Conservation (phyloP, 2,329 filamentous ascomycete genomes). For the Coleophoma eucalyptorum region DNA sequence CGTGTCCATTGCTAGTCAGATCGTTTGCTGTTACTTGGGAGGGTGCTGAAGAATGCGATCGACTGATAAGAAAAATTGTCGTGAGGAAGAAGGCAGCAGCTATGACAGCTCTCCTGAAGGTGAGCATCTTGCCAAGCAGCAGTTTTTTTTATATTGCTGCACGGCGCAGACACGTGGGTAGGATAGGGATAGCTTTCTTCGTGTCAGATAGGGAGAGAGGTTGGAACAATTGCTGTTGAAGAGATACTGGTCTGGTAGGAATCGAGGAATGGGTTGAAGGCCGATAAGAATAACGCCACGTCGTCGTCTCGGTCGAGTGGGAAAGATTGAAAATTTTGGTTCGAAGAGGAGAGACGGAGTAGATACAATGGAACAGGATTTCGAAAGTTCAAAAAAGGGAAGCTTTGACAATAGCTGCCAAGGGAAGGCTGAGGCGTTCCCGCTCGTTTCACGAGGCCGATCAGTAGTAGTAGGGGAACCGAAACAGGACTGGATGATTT, state of each 20-base stretch:
- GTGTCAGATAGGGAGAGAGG: too few relatives aligned
- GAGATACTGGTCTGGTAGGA: background rate
- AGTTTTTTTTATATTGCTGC: background rate
- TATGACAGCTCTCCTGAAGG: constrained; percentile 71
- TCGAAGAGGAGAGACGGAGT: too few relatives aligned
- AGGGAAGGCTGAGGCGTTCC: background rate
- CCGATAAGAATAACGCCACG: background rate
- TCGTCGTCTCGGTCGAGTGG: background rate
- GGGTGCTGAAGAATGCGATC: constrained; percentile 41
- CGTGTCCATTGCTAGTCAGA: background rate
- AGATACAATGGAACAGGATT: too few relatives aligned
- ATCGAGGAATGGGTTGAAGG: background rate
- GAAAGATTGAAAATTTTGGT: background rate
- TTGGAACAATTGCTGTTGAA: too few relatives aligned
- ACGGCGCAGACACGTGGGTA: too few relatives aligned
- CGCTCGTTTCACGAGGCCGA: background rate
- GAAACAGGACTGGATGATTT: background rate
- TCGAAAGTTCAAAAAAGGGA: background rate
- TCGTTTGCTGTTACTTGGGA: constrained; percentile 4
- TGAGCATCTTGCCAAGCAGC: constrained; percentile 57
- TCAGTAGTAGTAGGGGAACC: background rate
- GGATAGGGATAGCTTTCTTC: too few relatives aligned
- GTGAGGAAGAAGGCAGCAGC: constrained; percentile 66
- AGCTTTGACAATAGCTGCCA: background rate
- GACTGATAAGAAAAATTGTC: constrained; percentile 66